Evolutionary conservation across 805 yeast genomes (phyloP), one percentile per base, ranked within the genome.

Genomic region (Metschnikowia vanudenii): DNA sequence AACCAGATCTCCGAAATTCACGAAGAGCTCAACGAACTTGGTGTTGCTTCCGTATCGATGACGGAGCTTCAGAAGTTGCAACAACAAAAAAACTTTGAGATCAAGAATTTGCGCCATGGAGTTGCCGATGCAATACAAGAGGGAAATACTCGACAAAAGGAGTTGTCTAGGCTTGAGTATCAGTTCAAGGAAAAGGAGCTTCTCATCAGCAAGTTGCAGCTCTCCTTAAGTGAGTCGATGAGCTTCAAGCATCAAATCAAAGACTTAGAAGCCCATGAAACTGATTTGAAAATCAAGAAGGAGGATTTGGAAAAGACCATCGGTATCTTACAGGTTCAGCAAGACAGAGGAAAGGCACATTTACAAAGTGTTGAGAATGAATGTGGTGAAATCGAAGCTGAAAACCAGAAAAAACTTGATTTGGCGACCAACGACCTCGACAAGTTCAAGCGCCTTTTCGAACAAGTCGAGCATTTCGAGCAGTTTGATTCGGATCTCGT

Each of bases 101-200:
- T 79, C 30, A 81, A 74, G 54, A 51, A 48, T 0, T 46, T 70
- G 8, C 66, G 90, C 40, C 54, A 53, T 12, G 47, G 46, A 5
- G 55, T 69, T 4, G 53, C 56, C 28, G 67, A 62, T 6, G 57
- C 57, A 33, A 53, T 52, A 2, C 79, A 76, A 18, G 68, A 69
- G 7, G 75, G 75, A 52, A 85, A 80, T 41, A 45, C 57, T 4
- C 60, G 63, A 8, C 74, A 76, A 20, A 69, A 70, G 36, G 79
- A 76, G 31, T 45, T 76, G 17, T 66, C 69, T 7, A 62, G 69
- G 12, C 52, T 81, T 18, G 85, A 83, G 47, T 73, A 67, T 29
- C 62, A 63, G 30, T 62, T 82, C 12, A 80, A 81, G 47, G 87
- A 82, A 53, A 72, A 75, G 43, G 70, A 72, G 54, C 60, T 84